Evolutionary conservation across 2,329 filamentous ascomycete genomes (phyloP).

Genomic region (Fusarium sacchari): DNA sequence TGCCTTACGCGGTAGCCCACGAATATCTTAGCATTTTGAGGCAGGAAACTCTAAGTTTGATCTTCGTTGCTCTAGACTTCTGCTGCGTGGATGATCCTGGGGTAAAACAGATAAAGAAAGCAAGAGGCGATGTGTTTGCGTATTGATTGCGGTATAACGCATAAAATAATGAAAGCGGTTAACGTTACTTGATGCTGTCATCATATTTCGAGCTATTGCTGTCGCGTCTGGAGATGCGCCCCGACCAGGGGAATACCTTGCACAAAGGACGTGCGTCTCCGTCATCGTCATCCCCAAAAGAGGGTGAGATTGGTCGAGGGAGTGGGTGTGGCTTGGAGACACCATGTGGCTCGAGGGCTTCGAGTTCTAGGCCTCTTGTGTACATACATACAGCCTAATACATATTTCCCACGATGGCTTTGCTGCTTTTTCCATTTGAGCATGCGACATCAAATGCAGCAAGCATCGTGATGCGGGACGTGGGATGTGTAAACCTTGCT

Average conservation of each 20-base stretch:
- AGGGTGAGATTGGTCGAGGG: constrained; percentile 1
- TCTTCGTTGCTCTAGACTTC: neutral
- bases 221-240: neutral
- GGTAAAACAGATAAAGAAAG: neutral
- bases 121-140: neutral
- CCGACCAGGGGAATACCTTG: constrained; percentile 22
- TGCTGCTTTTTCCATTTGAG: neutral
- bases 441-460: neutral
- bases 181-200: constrained; percentile 27
- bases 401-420: constrained; percentile 2
- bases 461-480: constrained; percentile 4
- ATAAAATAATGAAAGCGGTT: neutral
- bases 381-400: constrained; percentile 6
- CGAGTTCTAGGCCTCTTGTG: constrained; percentile 20
- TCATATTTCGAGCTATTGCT: constrained; percentile 9
- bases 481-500: neutral
- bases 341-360: constrained; percentile 31
- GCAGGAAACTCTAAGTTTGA: constrained; percentile 8
- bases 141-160: neutral
- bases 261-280: constrained; percentile 12
- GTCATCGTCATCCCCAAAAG: constrained; percentile 16
- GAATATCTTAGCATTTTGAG: constrained; percentile 1
- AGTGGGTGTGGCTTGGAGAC: constrained; percentile 9
- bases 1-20: constrained; percentile 12
- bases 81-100: neutral